Percentiles rank a stretch among this genome's conserved stretches.
phyloP scores from a whole-genome alignment of 2,329 filamentous ascomycete species.

The Aspergillus sp. region DNA sequence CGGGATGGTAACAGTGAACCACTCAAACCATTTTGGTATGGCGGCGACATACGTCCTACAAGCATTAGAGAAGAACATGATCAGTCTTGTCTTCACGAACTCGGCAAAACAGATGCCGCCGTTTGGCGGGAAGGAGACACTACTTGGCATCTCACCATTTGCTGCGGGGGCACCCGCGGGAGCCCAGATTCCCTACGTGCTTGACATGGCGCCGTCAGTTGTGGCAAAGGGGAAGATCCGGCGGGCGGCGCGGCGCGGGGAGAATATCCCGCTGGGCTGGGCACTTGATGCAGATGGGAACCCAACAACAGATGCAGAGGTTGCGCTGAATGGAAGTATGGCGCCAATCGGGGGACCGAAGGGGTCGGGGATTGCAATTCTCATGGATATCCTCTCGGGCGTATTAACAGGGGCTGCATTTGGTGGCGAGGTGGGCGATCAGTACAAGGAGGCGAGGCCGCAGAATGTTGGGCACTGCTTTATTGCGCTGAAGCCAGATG shows the following conservation, averaged over 20 bases:
- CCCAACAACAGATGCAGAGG: slow-evolving; percentile 70
- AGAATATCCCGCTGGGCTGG: slow-evolving; percentile 63
- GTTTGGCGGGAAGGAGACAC: slow-evolving; percentile 69
- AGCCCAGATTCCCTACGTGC: slow-evolving; percentile 60
- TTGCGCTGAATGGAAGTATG: slow-evolving; percentile 77
- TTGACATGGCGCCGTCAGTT: slow-evolving; percentile 52
- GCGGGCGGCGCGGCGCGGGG: slow-evolving; percentile 46
- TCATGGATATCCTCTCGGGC: slow-evolving; percentile 89
- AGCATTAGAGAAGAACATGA: slow-evolving; percentile 72
- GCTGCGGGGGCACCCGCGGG: slow-evolving; percentile 74
- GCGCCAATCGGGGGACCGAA: slow-evolving; percentile 84
- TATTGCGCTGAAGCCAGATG: slow-evolving; percentile 71
- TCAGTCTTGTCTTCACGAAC: slow-evolving; percentile 72
- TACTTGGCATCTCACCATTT: slow-evolving; percentile 75
- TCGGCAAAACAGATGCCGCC: slow-evolving; percentile 72
- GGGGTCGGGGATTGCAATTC: slow-evolving; percentile 74
- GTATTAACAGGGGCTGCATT: slow-evolving; percentile 74
- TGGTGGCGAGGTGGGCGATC: slow-evolving; percentile 76
- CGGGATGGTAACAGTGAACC: slow-evolving; percentile 74
- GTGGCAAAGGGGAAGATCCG: slow-evolving; percentile 52
- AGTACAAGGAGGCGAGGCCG: slow-evolving; percentile 71
- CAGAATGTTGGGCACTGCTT: slow-evolving; percentile 77
- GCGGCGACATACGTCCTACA: slow-evolving; percentile 78
- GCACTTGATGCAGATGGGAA: slow-evolving; percentile 72
- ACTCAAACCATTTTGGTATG: slow-evolving; percentile 85